phyloP scores from a whole-genome alignment of 73 alveolate species.

The Tetrahymena thermophila region DNA sequence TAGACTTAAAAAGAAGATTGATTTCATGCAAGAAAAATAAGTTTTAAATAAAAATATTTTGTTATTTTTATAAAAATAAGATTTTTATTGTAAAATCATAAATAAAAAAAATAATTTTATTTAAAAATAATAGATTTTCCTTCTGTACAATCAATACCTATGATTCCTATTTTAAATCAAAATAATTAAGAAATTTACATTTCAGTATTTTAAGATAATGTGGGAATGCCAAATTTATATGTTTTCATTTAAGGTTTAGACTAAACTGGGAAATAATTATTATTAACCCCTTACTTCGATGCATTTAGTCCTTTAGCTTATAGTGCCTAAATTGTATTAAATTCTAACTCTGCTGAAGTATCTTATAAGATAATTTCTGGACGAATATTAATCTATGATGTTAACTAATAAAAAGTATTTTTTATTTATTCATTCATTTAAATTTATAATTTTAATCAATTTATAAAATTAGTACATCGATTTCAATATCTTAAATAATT shows the following conservation, averaged over 20 bases:
- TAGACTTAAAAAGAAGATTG: too few species aligned
- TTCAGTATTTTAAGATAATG: not conserved
- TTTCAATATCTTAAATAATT: too few species aligned
- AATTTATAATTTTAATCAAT: too few species aligned
- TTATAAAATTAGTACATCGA: not conserved
- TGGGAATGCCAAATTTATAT: too few species aligned
- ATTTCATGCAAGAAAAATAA: too few species aligned
- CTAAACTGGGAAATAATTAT: not conserved
- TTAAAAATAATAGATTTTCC: not conserved
- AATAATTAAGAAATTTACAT: not conserved
- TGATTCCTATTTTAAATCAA: not conserved
- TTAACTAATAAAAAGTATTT: not conserved
- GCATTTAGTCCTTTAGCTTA: not conserved
- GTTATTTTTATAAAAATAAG: too few species aligned
- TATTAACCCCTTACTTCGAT: too few species aligned
- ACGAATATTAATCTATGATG: not conserved
- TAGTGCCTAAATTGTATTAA: not conserved
- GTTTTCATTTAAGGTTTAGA: not conserved
- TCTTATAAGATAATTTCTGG: not conserved
- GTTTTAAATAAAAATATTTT: too few species aligned
- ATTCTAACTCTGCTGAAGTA: not conserved
- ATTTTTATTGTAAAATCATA: too few species aligned
- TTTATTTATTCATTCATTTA: too few species aligned
- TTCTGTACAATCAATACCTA: not conserved
- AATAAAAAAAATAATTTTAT: too few species aligned